Percentiles rank a stretch among this genome's conserved stretches.
phyloP scores from a whole-genome alignment of 345 rosid species.

The Hypericum androsaemum region DNA sequence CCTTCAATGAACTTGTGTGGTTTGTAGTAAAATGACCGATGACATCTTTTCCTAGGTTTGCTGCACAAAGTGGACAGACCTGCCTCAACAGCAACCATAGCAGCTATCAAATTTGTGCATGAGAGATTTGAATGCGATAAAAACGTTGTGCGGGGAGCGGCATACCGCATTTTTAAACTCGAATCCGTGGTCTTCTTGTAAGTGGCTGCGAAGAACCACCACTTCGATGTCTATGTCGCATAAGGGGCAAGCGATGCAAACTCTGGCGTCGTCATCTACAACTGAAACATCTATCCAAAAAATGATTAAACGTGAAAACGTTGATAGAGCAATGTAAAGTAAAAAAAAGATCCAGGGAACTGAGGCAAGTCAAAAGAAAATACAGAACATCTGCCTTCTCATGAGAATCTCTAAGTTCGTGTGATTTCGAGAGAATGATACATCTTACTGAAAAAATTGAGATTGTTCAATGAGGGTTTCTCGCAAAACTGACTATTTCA shows the following conservation, averaged over 20 bases:
- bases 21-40: conserved; percentile 45
- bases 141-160: not conserved
- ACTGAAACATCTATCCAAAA: conserved; percentile 20
- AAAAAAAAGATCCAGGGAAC: not conserved
- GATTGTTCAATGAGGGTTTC: too few species aligned
- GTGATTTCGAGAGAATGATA: too few species aligned
- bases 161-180: conserved; percentile 48
- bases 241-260: conserved; percentile 45
- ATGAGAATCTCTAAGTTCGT: too few species aligned
- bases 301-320: conserved; percentile 17
- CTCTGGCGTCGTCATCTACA: conserved; percentile 39
- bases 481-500: too few species aligned
- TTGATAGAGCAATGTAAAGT: conserved; percentile 6
- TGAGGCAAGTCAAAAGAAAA: too few species aligned
- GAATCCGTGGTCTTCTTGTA: conserved; percentile 56
- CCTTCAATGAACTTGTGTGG: conserved; percentile 45
- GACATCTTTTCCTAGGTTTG: conserved; percentile 47
- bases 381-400: too few species aligned
- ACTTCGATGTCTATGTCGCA: conserved; percentile 46
- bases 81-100: conserved; percentile 13
- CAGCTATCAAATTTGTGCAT: not conserved
- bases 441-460: too few species aligned
- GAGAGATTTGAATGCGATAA: not conserved
- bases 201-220: conserved; percentile 34
- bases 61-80: conserved; percentile 67